Evolutionary conservation across 192 early-diverging fungal genomes (phyloP).

Genomic region (Rhizoclosmatium sp.): DNA sequence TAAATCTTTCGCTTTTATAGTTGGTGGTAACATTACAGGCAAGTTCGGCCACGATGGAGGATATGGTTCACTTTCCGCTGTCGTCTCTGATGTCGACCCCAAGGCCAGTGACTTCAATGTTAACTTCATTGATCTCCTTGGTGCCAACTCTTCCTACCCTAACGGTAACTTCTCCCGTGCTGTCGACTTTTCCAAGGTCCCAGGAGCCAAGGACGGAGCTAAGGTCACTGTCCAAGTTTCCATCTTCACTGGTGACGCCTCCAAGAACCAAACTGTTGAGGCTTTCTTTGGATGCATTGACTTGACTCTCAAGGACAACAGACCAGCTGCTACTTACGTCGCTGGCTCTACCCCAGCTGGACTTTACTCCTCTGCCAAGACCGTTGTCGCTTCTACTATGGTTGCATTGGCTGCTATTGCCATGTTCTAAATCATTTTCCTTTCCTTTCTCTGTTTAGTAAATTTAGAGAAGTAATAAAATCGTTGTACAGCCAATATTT

Average conservation of each 20-base stretch:
- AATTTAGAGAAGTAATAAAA: no score
- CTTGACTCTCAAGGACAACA: conserved; percentile 14
- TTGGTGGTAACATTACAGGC: background rate
- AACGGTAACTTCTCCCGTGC: background rate
- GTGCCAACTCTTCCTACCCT: background rate
- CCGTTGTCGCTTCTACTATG: no score
- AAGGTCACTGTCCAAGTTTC: background rate
- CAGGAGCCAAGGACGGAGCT: background rate
- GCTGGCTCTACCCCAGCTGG: background rate
- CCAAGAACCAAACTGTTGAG: background rate
- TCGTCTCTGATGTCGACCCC: background rate
- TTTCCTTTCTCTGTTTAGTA: no score
- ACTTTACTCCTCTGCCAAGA: no score
- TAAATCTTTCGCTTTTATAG: background rate
- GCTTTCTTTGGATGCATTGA: background rate
- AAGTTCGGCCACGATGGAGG: background rate
- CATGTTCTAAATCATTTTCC: no score
- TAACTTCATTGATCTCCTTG: background rate
- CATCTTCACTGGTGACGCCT: background rate
- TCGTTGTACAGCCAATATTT: no score
- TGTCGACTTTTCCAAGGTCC: background rate
- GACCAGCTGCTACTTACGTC: background rate
- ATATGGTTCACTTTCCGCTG: background rate
- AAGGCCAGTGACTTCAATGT: background rate
- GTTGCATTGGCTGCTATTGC: no score